Evolutionary conservation across 495 filamentous ascomycete species (phyloP).

Genomic region (Oidiodendron maius): DNA sequence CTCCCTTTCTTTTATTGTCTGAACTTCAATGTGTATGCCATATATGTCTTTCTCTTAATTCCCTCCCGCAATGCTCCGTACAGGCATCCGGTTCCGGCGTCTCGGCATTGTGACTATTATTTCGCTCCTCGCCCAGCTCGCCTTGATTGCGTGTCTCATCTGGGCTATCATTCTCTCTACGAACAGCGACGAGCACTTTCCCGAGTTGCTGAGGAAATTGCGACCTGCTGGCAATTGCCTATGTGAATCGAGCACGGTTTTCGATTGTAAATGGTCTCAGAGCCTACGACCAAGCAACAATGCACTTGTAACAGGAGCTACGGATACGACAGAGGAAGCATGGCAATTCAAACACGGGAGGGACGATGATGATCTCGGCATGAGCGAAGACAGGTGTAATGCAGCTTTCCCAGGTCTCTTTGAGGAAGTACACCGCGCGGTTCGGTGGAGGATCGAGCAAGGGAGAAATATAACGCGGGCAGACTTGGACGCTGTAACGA

Average conservation of each 20-base stretch:
- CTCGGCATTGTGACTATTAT: no score
- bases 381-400: slow-evolving; percentile 32
- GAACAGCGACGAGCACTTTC: background rate
- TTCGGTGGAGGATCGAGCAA: slow-evolving; percentile 1
- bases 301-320: no score
- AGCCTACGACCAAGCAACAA: no score
- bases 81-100: no score
- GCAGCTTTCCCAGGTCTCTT: slow-evolving; percentile 40
- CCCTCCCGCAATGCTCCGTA: no score
- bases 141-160: background rate
- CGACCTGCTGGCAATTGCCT: background rate
- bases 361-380: slow-evolving; percentile 27
- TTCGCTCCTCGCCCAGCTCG: no score
- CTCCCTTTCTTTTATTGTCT: no score
- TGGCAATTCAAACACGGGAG: slow-evolving; percentile 21
- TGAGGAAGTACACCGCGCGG: slow-evolving; percentile 33
- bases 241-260: slow-evolving; percentile 1
- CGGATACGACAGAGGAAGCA: no score
- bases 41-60: no score
- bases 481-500: slow-evolving; percentile 4
- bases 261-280: background rate
- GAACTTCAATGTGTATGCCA: no score
- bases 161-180: background rate
- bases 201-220: background rate
- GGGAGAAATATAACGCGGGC: background rate